phyloP scores from a whole-genome alignment of 1,284 basidiomycete species.

The Microbotryum silenes-acaulis region DNA sequence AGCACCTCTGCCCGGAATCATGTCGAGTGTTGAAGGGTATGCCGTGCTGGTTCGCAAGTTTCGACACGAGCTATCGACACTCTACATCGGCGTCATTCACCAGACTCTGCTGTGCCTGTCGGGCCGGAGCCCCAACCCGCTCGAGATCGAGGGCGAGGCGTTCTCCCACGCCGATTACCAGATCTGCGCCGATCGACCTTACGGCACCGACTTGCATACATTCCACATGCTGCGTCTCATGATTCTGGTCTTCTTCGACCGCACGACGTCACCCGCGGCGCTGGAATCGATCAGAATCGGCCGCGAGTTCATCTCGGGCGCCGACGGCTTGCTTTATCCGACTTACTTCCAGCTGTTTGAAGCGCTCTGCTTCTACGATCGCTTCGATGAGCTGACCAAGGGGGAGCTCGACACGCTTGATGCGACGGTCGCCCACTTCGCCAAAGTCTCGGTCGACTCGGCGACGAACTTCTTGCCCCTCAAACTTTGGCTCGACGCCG shows the following conservation, averaged over 20 bases:
- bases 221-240: constrained; percentile 24
- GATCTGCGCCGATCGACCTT: constrained; percentile 4
- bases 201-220: background rate
- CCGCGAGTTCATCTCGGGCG: constrained; percentile 9
- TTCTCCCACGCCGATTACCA: constrained; percentile 18
- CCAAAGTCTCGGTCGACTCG: constrained; percentile 9
- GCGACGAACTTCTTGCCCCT: constrained; percentile 16
- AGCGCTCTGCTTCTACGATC: constrained; percentile 61
- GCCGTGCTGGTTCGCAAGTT: constrained; percentile 29
- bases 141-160: constrained; percentile 24
- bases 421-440: background rate
- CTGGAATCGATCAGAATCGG: constrained; percentile 13
- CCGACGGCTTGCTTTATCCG: constrained; percentile 21
- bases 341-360: constrained; percentile 51
- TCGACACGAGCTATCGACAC: constrained; percentile 24
- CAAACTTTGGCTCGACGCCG: constrained; percentile 27
- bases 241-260: constrained; percentile 19
- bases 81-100: constrained; percentile 17
- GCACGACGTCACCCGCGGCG: background rate
- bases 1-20: constrained; percentile 10
- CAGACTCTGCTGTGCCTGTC: constrained; percentile 15
- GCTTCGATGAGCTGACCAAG: constrained; percentile 60
- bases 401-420: constrained; percentile 47
- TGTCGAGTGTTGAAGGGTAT: constrained; percentile 25
- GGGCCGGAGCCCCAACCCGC: constrained; percentile 5